These are phyloP conservation scores for Brassica balearica DNA, from an alignment of 441 rosid genomes.

Conservation along the genomic window DNA sequence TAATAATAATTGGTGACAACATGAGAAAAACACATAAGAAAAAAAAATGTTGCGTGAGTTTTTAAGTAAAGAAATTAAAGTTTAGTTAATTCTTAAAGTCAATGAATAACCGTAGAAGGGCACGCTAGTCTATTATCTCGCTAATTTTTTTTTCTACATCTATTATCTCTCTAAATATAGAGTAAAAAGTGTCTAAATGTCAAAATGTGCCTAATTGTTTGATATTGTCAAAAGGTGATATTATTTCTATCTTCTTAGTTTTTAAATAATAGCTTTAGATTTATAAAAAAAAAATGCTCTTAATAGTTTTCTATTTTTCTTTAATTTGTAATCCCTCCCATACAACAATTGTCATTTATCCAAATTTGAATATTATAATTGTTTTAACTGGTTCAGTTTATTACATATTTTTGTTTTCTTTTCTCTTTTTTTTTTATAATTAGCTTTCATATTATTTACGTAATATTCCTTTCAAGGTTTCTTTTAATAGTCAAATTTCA, in stretches of 20 bases:
- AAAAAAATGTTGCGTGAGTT: background rate
- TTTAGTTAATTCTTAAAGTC: background rate
- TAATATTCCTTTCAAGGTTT: no score
- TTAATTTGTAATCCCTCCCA: background rate
- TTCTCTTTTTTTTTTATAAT: no score
- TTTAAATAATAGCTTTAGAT: no score
- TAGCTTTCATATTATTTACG: no score
- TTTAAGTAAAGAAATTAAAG: background rate
- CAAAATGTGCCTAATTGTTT: background rate
- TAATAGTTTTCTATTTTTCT: background rate
- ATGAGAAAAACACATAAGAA: background rate
- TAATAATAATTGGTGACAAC: no score
- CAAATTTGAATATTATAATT: background rate
- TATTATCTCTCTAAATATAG: background rate
- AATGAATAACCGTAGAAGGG: background rate
- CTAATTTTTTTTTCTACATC: no score
- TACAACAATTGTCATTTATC: background rate
- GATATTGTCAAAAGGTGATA: no score
- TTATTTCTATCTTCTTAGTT: background rate
- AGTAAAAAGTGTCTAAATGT: background rate
- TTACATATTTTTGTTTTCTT: no score
- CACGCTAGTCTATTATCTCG: background rate
- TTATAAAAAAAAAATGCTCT: no score
- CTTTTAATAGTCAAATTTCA: background rate
- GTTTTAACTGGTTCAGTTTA: background rate